These are phyloP conservation scores for Candida dajiaensis DNA, from an alignment of 805 yeast genomes.

Conservation along the genomic window DNA sequence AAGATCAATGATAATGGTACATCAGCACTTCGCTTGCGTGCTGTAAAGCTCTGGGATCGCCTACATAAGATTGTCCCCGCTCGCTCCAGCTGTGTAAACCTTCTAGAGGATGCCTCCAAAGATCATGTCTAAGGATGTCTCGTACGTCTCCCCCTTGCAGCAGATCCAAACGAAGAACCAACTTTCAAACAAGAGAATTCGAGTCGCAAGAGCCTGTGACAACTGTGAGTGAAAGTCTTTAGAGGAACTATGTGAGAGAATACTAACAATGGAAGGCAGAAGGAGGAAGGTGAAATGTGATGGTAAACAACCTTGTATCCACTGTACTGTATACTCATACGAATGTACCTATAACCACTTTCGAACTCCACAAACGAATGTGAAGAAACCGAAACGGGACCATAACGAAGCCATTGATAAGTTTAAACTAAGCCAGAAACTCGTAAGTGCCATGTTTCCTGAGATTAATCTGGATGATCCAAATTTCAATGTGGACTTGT, in stretches of 20 bases:
- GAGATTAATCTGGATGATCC: conserved; percentile 12
- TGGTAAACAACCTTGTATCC: conserved; percentile 79
- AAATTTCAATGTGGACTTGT: conserved; percentile 13
- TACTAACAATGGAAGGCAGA: conserved; percentile 25
- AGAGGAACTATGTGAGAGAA: neutral
- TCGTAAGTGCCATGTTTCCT: conserved; percentile 14
- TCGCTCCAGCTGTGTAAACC: neutral
- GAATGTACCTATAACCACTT: conserved; percentile 80
- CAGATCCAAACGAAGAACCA: conserved; percentile 17
- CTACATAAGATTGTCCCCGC: neutral
- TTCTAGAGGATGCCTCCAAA: conserved; percentile 18
- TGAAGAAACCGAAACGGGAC: conserved; percentile 10
- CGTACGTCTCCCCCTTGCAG: conserved; percentile 19
- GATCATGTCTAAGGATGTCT: conserved; percentile 19
- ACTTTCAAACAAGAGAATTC: conserved; percentile 38
- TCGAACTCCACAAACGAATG: conserved; percentile 30
- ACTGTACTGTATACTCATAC: conserved; percentile 82
- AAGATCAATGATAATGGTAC: too few species aligned
- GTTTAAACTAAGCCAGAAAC: conserved; percentile 1
- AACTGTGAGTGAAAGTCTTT: conserved; percentile 35
- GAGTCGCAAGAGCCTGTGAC: conserved; percentile 73
- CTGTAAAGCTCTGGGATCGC: neutral
- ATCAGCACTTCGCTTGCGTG: neutral
- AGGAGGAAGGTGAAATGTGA: conserved; percentile 78
- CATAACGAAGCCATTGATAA: conserved; percentile 1